Evolutionary conservation across 192 early-diverging fungal species (phyloP).

Genomic region (Funneliformis geosporum): DNA sequence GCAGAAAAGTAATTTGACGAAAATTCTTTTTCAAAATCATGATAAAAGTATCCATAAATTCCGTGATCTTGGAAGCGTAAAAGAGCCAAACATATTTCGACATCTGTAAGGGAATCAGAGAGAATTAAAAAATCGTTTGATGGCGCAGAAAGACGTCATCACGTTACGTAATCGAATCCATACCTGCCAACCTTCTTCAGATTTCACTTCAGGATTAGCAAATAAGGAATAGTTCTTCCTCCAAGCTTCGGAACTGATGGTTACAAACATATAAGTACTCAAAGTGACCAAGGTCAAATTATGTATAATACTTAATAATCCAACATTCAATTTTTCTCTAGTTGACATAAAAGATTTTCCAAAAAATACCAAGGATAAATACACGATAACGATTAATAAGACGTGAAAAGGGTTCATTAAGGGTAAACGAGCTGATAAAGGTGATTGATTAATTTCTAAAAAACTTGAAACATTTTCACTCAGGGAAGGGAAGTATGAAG

Average conservation of each 20-base stretch:
- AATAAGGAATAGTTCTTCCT: slow-evolving; percentile 49
- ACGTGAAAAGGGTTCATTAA: slow-evolving; percentile 69
- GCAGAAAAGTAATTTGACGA: slow-evolving; percentile 66
- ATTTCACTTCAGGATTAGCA: slow-evolving; percentile 54
- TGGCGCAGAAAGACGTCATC: neutral
- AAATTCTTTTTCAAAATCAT: slow-evolving; percentile 72
- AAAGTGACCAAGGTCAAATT: slow-evolving; percentile 58
- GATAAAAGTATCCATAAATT: slow-evolving; percentile 68
- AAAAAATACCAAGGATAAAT: slow-evolving; percentile 48
- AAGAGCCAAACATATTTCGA: slow-evolving; percentile 67
- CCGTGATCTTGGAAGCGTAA: slow-evolving; percentile 63
- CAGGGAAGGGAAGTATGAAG: slow-evolving; percentile 22
- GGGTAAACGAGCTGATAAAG: slow-evolving; percentile 47
- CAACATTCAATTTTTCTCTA: slow-evolving; percentile 50
- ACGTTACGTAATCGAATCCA: slow-evolving; percentile 14
- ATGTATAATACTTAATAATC: slow-evolving; percentile 52
- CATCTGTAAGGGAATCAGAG: slow-evolving; percentile 49
- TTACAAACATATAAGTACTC: slow-evolving; percentile 58
- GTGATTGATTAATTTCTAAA: slow-evolving; percentile 38
- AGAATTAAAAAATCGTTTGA: neutral
- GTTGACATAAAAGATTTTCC: slow-evolving; percentile 55
- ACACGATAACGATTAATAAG: slow-evolving; percentile 47
- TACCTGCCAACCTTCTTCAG: slow-evolving; percentile 49
- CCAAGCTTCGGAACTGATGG: slow-evolving; percentile 51
- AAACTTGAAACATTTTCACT: slow-evolving; percentile 35